These are phyloP conservation scores for Ophiostoma sp. DNA, from an alignment of 2,329 filamentous ascomycete genomes.

Conservation along the genomic window DNA sequence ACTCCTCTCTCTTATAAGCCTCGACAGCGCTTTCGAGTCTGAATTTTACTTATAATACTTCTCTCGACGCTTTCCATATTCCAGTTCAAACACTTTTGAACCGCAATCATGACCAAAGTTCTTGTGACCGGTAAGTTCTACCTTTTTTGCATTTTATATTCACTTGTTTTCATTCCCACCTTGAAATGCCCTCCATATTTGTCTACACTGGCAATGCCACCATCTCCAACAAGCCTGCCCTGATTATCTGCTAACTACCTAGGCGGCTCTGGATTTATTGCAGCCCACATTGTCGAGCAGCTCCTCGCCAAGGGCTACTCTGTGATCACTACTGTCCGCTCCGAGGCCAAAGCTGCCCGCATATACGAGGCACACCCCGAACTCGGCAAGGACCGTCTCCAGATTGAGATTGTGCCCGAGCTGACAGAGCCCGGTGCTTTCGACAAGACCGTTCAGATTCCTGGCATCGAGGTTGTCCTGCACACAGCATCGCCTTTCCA, in stretches of 20 bases:
- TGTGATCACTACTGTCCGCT: conserved; percentile 53
- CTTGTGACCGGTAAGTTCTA: conserved; percentile 40
- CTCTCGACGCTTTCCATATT: not conserved
- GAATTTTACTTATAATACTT: not conserved
- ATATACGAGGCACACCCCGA: conserved; percentile 47
- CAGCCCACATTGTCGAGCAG: conserved; percentile 50
- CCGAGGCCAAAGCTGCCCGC: conserved; percentile 48
- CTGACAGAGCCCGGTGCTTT: conserved; percentile 71
- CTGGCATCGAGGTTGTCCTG: conserved; percentile 51
- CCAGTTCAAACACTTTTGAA: not conserved
- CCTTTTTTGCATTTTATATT: not conserved
- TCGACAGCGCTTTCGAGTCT: not conserved
- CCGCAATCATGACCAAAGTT: conserved; percentile 41
- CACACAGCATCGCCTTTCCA: conserved; percentile 59
- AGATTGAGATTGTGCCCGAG: conserved; percentile 64
- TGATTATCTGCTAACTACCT: not conserved
- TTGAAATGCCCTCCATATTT: not conserved
- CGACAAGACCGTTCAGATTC: conserved; percentile 52
- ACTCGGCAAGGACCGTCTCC: conserved; percentile 40
- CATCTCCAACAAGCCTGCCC: not conserved
- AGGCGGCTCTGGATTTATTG: conserved; percentile 52
- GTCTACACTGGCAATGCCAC: not conserved
- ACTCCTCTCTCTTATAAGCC: not conserved
- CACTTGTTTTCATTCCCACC: too few species aligned
- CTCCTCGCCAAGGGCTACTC: conserved; percentile 47